phyloP scores from a whole-genome alignment of 768 basidiomycete species.

The Exidia glandulosa region DNA sequence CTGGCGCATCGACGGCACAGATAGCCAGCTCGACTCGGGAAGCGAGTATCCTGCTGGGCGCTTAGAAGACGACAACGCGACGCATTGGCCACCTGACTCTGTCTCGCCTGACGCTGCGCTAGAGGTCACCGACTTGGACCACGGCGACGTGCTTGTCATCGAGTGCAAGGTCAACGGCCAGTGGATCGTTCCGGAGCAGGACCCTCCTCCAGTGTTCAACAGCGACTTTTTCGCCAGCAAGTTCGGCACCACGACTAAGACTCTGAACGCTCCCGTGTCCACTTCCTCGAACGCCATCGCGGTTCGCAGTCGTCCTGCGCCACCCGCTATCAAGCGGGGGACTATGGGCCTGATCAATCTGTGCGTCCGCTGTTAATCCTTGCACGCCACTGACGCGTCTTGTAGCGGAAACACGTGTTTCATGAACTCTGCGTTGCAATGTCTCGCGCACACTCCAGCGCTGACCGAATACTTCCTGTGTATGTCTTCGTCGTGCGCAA shows the following conservation, averaged over 20 bases:
- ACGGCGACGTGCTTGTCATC: constrained; percentile 62
- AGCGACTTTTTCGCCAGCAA: not conserved
- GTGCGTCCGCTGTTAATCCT: constrained; percentile 30
- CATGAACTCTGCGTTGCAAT: constrained; percentile 98
- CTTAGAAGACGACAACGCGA: not conserved
- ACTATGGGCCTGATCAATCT: constrained; percentile 84
- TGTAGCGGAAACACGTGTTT: constrained; percentile 92
- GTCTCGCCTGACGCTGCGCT: constrained; percentile 32
- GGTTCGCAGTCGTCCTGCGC: too few species aligned
- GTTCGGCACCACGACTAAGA: not conserved
- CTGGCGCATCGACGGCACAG: constrained; percentile 8
- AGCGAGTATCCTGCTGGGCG: constrained; percentile 8
- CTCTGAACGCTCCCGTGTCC: not conserved
- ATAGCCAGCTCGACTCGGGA: constrained; percentile 19
- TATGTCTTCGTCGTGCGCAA: constrained; percentile 21
- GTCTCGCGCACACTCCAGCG: constrained; percentile 85
- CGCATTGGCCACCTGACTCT: constrained; percentile 21
- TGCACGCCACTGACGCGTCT: constrained; percentile 8
- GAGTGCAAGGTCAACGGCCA: constrained; percentile 51
- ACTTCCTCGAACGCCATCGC: constrained; percentile 3
- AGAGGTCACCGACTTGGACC: constrained; percentile 27
- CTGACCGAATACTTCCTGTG: constrained; percentile 89
- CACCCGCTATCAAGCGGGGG: constrained; percentile 38
- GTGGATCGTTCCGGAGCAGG: constrained; percentile 38
- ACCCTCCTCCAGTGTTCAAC: constrained; percentile 1